Evolutionary conservation across 129 eudicot genomes (phyloP).

Genomic region (Lonicera japonica): DNA sequence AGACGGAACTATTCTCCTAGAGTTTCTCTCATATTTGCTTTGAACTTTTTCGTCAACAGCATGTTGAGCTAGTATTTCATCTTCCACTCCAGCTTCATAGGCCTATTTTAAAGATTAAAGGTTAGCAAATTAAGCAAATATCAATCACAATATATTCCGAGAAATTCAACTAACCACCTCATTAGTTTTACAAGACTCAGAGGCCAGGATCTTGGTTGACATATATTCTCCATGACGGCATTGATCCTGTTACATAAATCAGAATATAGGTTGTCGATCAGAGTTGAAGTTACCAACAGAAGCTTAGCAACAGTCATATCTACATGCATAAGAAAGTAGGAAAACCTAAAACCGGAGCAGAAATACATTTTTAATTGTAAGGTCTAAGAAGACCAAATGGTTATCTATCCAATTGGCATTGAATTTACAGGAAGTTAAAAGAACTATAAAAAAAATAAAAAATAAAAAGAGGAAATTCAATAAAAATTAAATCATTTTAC

Average conservation of each 20-base stretch:
- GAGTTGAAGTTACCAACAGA: constrained; percentile 12
- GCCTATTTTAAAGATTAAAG: constrained; percentile 8
- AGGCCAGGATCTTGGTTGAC: constrained; percentile 12
- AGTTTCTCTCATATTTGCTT: constrained; percentile 8
- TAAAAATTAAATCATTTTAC: constrained; percentile 20
- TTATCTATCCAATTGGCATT: neutral
- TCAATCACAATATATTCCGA: neutral
- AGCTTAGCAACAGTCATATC: constrained; percentile 2
- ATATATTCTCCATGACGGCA: constrained; percentile 27
- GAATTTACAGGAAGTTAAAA: neutral
- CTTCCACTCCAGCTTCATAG: constrained; percentile 9
- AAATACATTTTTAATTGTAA: neutral
- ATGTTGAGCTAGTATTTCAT: constrained; percentile 5
- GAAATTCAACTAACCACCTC: constrained; percentile 14
- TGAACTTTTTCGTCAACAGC: neutral
- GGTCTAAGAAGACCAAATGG: neutral
- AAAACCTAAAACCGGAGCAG: constrained; percentile 2
- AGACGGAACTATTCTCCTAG: constrained; percentile 11
- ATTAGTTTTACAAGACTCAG: constrained; percentile 10
- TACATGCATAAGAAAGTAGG: neutral
- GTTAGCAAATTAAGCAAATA: neutral
- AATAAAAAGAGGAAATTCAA: neutral
- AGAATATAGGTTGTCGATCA: constrained; percentile 16
- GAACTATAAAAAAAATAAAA: too few species aligned
- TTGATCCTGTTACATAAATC: constrained; percentile 34